These are phyloP conservation scores for Chimonanthus praecox DNA, from an alignment of 164 flowering plant species.

Conservation along the genomic window DNA sequence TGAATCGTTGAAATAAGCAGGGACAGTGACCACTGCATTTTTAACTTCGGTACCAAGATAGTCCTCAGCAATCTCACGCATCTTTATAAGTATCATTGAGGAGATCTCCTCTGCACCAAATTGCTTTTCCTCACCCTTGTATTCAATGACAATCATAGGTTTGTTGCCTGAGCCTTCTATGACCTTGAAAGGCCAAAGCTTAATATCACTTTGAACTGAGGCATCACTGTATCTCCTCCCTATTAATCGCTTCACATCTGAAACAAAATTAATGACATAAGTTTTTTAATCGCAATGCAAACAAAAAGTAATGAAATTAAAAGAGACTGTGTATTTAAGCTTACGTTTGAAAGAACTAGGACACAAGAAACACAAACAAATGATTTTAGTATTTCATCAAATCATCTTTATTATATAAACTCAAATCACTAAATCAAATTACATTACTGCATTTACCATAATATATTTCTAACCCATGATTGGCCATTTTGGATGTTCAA, in stretches of 20 bases:
- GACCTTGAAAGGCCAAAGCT: conserved; percentile 8
- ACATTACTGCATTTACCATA: too few relatives aligned
- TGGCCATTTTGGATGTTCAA: too few relatives aligned
- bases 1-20: conserved; percentile 14
- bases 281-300: too few relatives aligned
- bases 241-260: conserved; percentile 7
- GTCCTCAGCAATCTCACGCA: not conserved
- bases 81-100: not conserved
- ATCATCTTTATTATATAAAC: too few relatives aligned
- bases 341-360: too few relatives aligned
- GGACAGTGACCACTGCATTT: not conserved
- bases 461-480: too few relatives aligned
- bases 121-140: conserved; percentile 6
- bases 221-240: conserved; percentile 1
- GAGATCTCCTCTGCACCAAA: conserved; percentile 5
- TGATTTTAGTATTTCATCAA: too few relatives aligned
- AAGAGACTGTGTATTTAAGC: too few relatives aligned
- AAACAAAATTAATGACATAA: not conserved
- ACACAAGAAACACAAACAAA: too few relatives aligned
- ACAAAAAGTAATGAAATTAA: too few relatives aligned
- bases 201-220: not conserved
- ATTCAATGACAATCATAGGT: conserved; percentile 1
- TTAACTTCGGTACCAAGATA: not conserved
- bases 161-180: not conserved
- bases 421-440: too few relatives aligned